Conservation (phyloP, 2,329 filamentous ascomycete species). For the Fusarium luffae region DNA sequence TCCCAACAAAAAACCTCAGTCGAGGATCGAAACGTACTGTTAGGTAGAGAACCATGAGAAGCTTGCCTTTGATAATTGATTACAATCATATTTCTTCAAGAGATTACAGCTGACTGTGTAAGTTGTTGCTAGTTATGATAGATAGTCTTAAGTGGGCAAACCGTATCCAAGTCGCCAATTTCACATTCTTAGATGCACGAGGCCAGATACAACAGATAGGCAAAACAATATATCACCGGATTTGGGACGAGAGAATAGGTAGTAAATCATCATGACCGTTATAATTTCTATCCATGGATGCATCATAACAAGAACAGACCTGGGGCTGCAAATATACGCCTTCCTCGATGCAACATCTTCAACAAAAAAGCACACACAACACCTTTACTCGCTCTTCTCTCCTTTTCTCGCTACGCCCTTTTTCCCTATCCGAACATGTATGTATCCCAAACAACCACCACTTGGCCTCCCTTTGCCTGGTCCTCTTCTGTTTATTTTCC, state of each 20-base stretch:
- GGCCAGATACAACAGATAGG: neutral
- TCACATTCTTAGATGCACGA: neutral
- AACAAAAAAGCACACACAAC: constrained; percentile 16
- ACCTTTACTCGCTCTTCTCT: constrained; percentile 23
- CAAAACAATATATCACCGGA: neutral
- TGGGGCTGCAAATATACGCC: constrained; percentile 28
- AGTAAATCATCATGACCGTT: constrained; percentile 40
- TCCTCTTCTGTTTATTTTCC: constrained; percentile 26
- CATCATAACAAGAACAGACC: constrained; percentile 33
- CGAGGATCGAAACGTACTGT: too few species aligned
- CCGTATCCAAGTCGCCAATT: neutral
- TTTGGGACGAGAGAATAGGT: neutral
- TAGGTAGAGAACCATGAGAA: neutral
- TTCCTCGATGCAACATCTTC: constrained; percentile 27
- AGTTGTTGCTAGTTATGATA: too few species aligned
- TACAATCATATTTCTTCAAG: neutral
- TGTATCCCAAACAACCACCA: constrained; percentile 37
- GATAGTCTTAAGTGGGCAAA: neutral
- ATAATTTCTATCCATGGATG: constrained; percentile 40
- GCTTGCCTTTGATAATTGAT: neutral
- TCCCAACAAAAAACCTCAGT: neutral
- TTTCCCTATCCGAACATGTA: constrained; percentile 35
- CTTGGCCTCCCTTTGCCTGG: constrained; percentile 9
- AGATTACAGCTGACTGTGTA: neutral
- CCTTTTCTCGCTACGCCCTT: constrained; percentile 35